Conservation (phyloP, 2,329 filamentous ascomycete species). For the Penicillium oxalicum region DNA sequence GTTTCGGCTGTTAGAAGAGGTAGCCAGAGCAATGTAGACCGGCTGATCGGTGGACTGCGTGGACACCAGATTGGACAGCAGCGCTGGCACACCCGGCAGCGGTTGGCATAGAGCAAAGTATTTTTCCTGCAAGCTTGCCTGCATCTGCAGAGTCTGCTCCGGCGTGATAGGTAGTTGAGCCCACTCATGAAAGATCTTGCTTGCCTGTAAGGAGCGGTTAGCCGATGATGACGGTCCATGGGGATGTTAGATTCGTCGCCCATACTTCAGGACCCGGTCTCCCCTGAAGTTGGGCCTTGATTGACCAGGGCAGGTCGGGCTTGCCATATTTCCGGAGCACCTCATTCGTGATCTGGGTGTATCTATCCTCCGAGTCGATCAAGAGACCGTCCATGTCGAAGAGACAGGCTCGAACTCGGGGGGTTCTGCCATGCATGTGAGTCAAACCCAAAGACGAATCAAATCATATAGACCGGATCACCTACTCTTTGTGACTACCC, state of each 20-base stretch:
- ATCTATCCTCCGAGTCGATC: slow-evolving; percentile 86
- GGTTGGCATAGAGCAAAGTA: slow-evolving; percentile 70
- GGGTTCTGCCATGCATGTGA: slow-evolving; percentile 51
- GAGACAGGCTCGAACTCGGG: slow-evolving; percentile 79
- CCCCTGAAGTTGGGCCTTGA: slow-evolving; percentile 83
- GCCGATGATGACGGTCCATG: background rate
- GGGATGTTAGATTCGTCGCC: background rate
- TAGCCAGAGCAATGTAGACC: slow-evolving; percentile 80
- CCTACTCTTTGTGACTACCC: slow-evolving; percentile 1
- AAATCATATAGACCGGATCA: background rate
- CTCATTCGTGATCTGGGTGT: slow-evolving; percentile 76
- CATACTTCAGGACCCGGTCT: slow-evolving; percentile 52
- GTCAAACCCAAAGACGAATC: background rate
- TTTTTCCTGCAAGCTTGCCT: slow-evolving; percentile 59
- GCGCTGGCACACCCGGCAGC: slow-evolving; percentile 66
- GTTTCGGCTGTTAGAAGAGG: slow-evolving; percentile 65
- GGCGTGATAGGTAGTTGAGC: slow-evolving; percentile 71
- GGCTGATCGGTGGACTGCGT: slow-evolving; percentile 35
- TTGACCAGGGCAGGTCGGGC: slow-evolving; percentile 76
- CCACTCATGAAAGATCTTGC: slow-evolving; percentile 68
- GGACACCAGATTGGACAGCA: slow-evolving; percentile 49
- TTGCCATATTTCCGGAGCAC: slow-evolving; percentile 70
- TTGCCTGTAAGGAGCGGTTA: slow-evolving; percentile 39
- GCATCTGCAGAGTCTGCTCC: slow-evolving; percentile 60
- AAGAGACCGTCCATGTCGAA: slow-evolving; percentile 99